Base-by-base conservation (phyloP, 352 stramenopile genomes). In the Pythium scleroteichum region DNA sequence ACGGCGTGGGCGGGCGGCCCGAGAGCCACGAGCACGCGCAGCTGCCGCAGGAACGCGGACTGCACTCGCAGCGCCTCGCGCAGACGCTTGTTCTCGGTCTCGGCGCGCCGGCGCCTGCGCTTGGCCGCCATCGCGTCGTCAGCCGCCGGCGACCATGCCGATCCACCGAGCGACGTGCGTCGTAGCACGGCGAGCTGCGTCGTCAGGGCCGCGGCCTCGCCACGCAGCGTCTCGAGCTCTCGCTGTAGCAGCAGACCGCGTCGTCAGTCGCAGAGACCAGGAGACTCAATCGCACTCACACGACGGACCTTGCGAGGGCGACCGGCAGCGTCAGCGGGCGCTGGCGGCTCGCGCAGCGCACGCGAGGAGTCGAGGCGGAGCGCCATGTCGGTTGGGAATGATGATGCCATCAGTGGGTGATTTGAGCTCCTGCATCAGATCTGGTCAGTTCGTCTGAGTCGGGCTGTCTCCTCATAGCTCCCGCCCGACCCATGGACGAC, bases 81-180 rank as follows among this genome's bases (percentile, higher is more conserved):
- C 47, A 53, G 27, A 13, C 27, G 47, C 47, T 16, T 17, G 47
- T 42, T 53, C 47, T 53, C 47, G 14, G 23, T 29, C 47, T 53
- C 23, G 24, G 47, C 47, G 3, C 10, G 47, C 26, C 33, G 26
- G 17, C 47, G 47, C 27, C 38, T 38, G 24, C 24, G 47, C 16
- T 32, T 29, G 13, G 33, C 14, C 24, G 22, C 13, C 5, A 33
- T 33, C 2, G 27, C 26, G 47, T 53, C 27, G 10, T 42, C 47
- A 0, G 23, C 26, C 14, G 27, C 47, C 39, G 39, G 13, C 39
- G n/a, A 44, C 29, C 29, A 35, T 4, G 6, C 4, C 39, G 39
- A 20, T 4, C 13, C 39, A 13, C 39, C n/a, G 13, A 44, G 13
- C 13, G 13, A 4, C 39, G 39, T n/a, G 39, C 13, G 8, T 8